Conservation (phyloP, 495 filamentous ascomycete species). For the Penicillium turbatum region DNA sequence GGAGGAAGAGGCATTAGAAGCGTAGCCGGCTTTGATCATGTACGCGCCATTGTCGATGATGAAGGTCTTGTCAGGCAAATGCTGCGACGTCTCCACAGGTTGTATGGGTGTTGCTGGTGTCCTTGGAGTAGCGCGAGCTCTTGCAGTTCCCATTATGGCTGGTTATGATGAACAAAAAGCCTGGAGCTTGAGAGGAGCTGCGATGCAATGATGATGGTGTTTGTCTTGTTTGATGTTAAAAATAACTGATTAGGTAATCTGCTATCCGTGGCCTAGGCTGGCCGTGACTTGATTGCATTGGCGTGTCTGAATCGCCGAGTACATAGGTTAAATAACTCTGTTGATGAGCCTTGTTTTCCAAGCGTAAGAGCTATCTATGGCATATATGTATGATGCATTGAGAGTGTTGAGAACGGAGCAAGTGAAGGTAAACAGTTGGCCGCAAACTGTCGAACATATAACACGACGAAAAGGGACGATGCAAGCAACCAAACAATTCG, state of each 20-base stretch:
- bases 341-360: too few relatives aligned
- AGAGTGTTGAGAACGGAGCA: too few relatives aligned
- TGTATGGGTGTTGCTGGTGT: constrained; percentile 10
- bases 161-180: constrained; percentile 1
- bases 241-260: neutral
- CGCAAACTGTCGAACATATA: neutral
- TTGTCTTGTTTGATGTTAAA: constrained; percentile 21
- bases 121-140: constrained; percentile 28
- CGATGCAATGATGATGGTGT: constrained; percentile 12
- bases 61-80: constrained; percentile 62
- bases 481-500: neutral
- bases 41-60: constrained; percentile 93
- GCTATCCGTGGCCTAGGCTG: too few relatives aligned
- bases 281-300: too few relatives aligned
- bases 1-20: constrained; percentile 34
- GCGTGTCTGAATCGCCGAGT: too few relatives aligned
- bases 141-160: constrained; percentile 35
- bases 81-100: constrained; percentile 16
- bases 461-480: neutral
- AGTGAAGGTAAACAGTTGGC: too few relatives aligned
- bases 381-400: too few relatives aligned
- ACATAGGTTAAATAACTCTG: too few relatives aligned
- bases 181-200: constrained; percentile 1
- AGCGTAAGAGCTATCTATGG: neutral
- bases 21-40: constrained; percentile 90